Evolutionary conservation across 2,329 filamentous ascomycete genomes (phyloP).

Genomic region (Aspergillus arachidicola): DNA sequence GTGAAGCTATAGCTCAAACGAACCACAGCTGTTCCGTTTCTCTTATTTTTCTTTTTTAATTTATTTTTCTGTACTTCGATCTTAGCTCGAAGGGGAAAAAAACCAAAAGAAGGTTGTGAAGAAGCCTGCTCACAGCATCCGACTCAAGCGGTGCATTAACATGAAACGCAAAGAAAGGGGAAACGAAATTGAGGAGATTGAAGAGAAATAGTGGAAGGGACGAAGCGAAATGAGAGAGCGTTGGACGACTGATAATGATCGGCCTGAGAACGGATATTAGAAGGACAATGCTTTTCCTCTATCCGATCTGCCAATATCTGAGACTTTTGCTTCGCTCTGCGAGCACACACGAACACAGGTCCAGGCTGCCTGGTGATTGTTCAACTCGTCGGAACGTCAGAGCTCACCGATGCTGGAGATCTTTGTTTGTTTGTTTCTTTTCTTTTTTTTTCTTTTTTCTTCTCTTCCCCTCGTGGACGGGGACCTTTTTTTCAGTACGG

Average conservation of each 20-base stretch:
- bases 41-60: conserved; percentile 16
- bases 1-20: conserved; percentile 11
- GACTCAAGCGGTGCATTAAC: conserved; percentile 38
- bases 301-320: conserved; percentile 3
- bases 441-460: neutral
- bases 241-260: conserved; percentile 26
- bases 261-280: conserved; percentile 18
- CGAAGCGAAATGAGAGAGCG: conserved; percentile 16
- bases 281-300: neutral
- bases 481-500: neutral
- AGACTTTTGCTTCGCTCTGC: neutral
- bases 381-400: conserved; percentile 4
- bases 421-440: neutral
- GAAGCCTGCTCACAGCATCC: conserved; percentile 41
- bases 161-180: conserved; percentile 24
- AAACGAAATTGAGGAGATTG: conserved; percentile 21
- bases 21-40: conserved; percentile 15
- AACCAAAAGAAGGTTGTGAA: conserved; percentile 21
- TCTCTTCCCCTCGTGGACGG: neutral
- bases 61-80: conserved; percentile 6
- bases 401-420: conserved; percentile 4
- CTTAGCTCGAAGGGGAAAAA: conserved; percentile 3
- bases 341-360: neutral
- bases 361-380: neutral
- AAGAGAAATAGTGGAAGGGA: conserved; percentile 14